A percentile compares a stretch with the other conserved stretches of the same genome.
Evolutionary conservation across 164 flowering plant genomes (phyloP).

Genomic region (Berberis vulgaris): DNA sequence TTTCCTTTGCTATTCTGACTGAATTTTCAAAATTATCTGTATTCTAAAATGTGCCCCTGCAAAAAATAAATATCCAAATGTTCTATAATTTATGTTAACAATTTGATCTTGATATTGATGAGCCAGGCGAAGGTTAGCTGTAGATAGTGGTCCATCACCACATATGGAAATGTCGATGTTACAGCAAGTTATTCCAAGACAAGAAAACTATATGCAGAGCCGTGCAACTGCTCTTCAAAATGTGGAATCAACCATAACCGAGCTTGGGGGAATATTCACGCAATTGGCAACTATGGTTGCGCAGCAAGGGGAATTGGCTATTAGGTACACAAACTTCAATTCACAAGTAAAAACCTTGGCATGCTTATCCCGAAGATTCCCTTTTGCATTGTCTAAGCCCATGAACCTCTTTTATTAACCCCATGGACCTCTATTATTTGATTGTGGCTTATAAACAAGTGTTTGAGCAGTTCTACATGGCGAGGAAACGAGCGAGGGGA

Average conservation of each 20-base stretch:
- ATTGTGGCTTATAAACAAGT: too few relatives aligned
- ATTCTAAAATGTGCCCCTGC: too few relatives aligned
- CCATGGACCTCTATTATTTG: too few relatives aligned
- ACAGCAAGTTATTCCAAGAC: slow-evolving; percentile 77
- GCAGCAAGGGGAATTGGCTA: slow-evolving; percentile 85
- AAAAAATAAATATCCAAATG: background rate
- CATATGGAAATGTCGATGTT: slow-evolving; percentile 70
- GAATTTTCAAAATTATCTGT: too few relatives aligned
- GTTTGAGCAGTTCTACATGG: too few relatives aligned
- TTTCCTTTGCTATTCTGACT: too few relatives aligned
- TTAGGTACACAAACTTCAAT: slow-evolving; percentile 40
- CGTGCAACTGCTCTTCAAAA: slow-evolving; percentile 72
- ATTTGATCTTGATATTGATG: slow-evolving; percentile 4
- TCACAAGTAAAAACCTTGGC: background rate
- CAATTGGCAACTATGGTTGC: slow-evolving; percentile 88
- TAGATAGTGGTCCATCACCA: slow-evolving; percentile 50
- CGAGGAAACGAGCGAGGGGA: too few relatives aligned
- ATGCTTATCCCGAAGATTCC: background rate
- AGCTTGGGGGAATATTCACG: slow-evolving; percentile 77
- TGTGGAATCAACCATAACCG: slow-evolving; percentile 87
- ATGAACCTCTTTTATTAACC: too few relatives aligned
- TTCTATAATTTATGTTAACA: slow-evolving; percentile 1
- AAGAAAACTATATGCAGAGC: slow-evolving; percentile 45
- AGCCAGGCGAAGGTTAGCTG: slow-evolving; percentile 64
- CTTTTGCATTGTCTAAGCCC: too few relatives aligned